A percentile compares a stretch with the other conserved stretches of the same genome.
Evolutionary conservation across 2,329 filamentous ascomycete species (phyloP).

Genomic region (Epichloe scottii): DNA sequence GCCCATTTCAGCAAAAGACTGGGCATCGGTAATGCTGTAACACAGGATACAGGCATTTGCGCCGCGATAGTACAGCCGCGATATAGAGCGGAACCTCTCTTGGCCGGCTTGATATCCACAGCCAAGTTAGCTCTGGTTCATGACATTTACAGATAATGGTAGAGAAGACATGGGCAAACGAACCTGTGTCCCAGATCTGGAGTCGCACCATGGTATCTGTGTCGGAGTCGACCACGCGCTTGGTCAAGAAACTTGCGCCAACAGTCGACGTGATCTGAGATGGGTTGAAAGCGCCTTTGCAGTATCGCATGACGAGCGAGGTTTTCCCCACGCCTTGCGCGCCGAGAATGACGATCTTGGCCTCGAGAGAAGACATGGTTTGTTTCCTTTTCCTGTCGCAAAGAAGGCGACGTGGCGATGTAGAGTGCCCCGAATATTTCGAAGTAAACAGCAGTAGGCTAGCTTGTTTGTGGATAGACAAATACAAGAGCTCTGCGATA

Average conservation of each 20-base stretch:
- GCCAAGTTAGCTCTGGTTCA: constrained; percentile 1
- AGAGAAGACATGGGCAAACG: constrained; percentile 5
- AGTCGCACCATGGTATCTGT: constrained; percentile 79
- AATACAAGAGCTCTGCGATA: background rate
- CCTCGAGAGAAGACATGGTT: constrained; percentile 52
- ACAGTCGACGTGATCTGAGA: constrained; percentile 57
- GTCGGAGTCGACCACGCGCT: constrained; percentile 70
- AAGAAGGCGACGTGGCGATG: too few relatives aligned
- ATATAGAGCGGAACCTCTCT: constrained; percentile 89
- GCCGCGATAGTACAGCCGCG: constrained; percentile 88
- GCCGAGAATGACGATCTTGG: constrained; percentile 71
- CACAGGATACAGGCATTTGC: constrained; percentile 89
- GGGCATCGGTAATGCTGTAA: constrained; percentile 82
- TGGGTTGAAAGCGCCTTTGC: constrained; percentile 58
- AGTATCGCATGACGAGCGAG: constrained; percentile 63
- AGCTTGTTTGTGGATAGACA: background rate
- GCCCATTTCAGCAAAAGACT: constrained; percentile 85
- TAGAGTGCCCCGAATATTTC: too few relatives aligned
- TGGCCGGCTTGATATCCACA: constrained; percentile 53
- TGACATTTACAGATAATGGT: background rate
- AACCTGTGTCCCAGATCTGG: constrained; percentile 89
- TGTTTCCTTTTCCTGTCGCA: background rate
- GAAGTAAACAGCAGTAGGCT: background rate
- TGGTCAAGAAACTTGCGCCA: constrained; percentile 68
- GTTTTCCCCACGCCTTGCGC: constrained; percentile 73